Percentiles rank a stretch among this genome's conserved stretches.
Evolutionary conservation across 495 filamentous ascomycete species (phyloP).

Genomic region (Neurospora sp.): DNA sequence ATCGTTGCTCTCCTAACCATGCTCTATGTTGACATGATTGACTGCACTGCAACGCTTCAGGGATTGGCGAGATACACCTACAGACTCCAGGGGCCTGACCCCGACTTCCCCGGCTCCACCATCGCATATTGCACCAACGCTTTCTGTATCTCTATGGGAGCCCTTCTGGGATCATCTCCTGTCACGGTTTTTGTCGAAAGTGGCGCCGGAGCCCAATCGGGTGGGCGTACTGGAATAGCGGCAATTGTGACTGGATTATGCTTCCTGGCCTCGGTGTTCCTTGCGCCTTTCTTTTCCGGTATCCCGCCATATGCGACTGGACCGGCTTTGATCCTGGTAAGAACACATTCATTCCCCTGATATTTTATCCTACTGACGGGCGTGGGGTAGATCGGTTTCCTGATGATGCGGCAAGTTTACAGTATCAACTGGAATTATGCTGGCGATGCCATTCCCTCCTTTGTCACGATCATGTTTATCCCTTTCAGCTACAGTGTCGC

Average conservation of each 20-base stretch:
- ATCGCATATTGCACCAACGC: constrained; percentile 56
- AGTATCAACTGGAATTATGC: constrained; percentile 46
- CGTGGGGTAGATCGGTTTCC: constrained; percentile 35
- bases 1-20: constrained; percentile 73
- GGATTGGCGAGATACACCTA: constrained; percentile 74
- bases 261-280: constrained; percentile 73
- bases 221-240: constrained; percentile 69
- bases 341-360: background rate
- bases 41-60: constrained; percentile 57
- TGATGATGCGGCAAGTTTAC: constrained; percentile 48
- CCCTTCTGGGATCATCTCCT: constrained; percentile 64
- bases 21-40: constrained; percentile 75
- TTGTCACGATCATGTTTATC: constrained; percentile 70
- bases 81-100: constrained; percentile 43
- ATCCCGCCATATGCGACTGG: constrained; percentile 82
- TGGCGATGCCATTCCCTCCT: constrained; percentile 67
- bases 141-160: constrained; percentile 70
- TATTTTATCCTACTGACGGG: background rate
- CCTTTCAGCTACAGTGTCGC: constrained; percentile 75
- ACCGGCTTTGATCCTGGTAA: constrained; percentile 66
- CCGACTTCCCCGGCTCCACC: constrained; percentile 58
- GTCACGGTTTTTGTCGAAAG: constrained; percentile 78
- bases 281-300: constrained; percentile 73
- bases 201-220: constrained; percentile 74
- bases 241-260: constrained; percentile 62